A percentile compares a stretch with the other conserved stretches of the same genome.
Conservation (phyloP, 495 filamentous ascomycete genomes). For the Tuber indicum region DNA sequence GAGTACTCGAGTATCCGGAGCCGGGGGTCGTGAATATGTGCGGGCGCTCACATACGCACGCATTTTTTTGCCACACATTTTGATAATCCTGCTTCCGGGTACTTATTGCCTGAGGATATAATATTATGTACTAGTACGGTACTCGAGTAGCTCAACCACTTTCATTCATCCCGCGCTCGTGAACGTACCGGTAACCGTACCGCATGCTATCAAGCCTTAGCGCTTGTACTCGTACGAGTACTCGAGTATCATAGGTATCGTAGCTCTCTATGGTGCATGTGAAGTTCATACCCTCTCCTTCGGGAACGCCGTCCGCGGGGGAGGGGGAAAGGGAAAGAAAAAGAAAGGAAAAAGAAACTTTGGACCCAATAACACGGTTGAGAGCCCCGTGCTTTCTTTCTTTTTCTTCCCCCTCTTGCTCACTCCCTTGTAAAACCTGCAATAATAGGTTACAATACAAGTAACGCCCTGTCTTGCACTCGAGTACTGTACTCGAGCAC, state of each 20-base stretch:
- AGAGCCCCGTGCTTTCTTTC: neutral
- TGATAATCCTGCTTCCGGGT: no score
- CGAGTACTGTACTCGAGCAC: no score
- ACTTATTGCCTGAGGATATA: no score
- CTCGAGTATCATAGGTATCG: no score
- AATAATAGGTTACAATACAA: neutral
- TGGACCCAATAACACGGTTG: constrained; percentile 3
- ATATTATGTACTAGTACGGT: no score
- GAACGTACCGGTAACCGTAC: neutral
- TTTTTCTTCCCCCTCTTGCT: neutral
- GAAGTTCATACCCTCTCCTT: neutral
- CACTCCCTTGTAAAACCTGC: neutral
- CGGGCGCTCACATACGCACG: no score
- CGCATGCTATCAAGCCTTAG: no score
- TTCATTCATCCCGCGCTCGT: neutral
- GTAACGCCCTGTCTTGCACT: neutral
- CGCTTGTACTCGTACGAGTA: no score
- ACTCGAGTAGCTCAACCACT: neutral
- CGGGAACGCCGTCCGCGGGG: neutral
- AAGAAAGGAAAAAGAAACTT: neutral
- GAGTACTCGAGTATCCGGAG: no score
- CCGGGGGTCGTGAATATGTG: no score
- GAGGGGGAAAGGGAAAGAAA: neutral
- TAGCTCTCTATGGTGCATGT: neutral
- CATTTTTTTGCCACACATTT: no score